phyloP scores from a whole-genome alignment of 176 grass and related monocot species.

The Rhipidocladum racemiflorum region DNA sequence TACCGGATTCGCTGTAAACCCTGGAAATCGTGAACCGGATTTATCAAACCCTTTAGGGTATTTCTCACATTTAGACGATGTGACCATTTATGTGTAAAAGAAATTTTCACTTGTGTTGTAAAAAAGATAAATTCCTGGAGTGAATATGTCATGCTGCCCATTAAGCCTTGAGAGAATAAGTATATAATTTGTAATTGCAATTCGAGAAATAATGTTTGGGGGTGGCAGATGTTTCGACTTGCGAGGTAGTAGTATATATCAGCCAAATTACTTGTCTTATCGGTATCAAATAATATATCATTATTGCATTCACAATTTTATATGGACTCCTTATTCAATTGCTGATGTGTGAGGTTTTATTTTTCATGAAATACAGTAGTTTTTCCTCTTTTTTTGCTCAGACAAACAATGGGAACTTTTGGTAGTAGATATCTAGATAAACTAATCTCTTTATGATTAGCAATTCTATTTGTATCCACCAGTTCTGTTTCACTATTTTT shows the following conservation, averaged over 20 bases:
- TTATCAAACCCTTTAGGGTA: too few species aligned
- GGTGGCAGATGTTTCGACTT: background rate
- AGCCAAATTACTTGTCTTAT: background rate
- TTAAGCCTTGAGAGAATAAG: background rate
- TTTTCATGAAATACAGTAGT: background rate
- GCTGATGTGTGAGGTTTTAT: background rate
- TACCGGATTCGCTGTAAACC: too few species aligned
- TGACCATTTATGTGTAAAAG: background rate
- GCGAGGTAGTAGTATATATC: background rate
- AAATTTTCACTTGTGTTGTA: background rate
- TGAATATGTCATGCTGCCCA: background rate
- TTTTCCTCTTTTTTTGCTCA: background rate
- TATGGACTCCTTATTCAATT: background rate
- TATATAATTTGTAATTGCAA: background rate
- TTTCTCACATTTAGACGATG: background rate
- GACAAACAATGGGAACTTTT: background rate
- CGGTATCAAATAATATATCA: background rate
- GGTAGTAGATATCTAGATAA: too few species aligned
- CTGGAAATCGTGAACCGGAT: too few species aligned
- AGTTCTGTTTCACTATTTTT: background rate
- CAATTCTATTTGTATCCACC: too few species aligned
- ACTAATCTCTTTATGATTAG: background rate
- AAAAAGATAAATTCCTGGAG: background rate
- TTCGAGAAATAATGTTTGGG: background rate
- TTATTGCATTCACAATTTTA: background rate